These are phyloP conservation scores for Penicillium longicatenatum DNA, from an alignment of 495 filamentous ascomycete genomes.

Conservation along the genomic window DNA sequence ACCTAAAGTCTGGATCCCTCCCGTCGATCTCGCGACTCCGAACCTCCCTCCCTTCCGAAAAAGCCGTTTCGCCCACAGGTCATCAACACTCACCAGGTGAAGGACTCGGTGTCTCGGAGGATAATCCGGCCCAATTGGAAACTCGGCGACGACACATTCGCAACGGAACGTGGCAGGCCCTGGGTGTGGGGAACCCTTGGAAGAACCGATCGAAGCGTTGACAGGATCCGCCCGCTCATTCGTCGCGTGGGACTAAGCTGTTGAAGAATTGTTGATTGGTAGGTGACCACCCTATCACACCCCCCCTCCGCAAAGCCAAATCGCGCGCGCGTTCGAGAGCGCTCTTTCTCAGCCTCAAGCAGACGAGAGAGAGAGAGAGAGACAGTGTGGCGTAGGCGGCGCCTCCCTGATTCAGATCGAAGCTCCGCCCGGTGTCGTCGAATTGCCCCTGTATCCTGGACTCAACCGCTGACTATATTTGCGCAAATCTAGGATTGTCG, in stretches of 20 bases:
- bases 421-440: background rate
- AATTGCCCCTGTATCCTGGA: background rate
- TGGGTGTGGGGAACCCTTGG: slow-evolving; percentile 25
- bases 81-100: slow-evolving; percentile 8
- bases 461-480: slow-evolving; percentile 2
- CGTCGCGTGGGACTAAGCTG: slow-evolving; percentile 8
- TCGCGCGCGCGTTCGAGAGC: background rate
- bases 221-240: slow-evolving; percentile 15
- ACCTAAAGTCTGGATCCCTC: background rate
- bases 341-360: slow-evolving; percentile 3
- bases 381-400: slow-evolving; percentile 10
- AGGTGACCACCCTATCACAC: slow-evolving; percentile 6
- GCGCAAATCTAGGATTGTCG: background rate
- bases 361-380: background rate
- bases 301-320: background rate
- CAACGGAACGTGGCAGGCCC: slow-evolving; percentile 27
- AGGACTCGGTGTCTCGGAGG: slow-evolving; percentile 27
- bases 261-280: slow-evolving; percentile 12
- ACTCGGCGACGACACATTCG: slow-evolving; percentile 22
- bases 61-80: background rate
- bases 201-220: slow-evolving; percentile 21
- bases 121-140: slow-evolving; percentile 33
- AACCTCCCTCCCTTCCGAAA: background rate
- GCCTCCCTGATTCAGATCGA: slow-evolving; percentile 38
- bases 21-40: slow-evolving; percentile 7